Conservation (phyloP, 345 rosid genomes). For the Punica granatum region DNA sequence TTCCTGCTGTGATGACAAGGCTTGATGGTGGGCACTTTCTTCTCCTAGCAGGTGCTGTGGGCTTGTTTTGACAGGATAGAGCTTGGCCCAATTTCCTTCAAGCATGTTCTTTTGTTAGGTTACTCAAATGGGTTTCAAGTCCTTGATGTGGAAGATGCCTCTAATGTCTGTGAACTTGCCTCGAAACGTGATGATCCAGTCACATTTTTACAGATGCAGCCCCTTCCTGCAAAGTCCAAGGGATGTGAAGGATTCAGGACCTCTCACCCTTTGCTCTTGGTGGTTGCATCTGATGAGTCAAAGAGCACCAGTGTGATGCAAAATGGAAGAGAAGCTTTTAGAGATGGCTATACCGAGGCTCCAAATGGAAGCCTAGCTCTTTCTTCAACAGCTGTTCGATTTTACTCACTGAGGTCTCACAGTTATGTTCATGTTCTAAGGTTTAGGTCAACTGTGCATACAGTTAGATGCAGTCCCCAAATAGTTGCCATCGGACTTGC, state of each 20-base stretch:
- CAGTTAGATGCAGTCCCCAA: conserved; percentile 87
- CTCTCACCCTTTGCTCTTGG: conserved; percentile 88
- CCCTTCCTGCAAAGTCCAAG: conserved; percentile 61
- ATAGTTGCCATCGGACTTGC: conserved; percentile 86
- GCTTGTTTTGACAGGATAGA: conserved; percentile 75
- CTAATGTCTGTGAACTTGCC: conserved; percentile 65
- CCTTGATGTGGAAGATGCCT: conserved; percentile 77
- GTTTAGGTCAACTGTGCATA: conserved; percentile 83
- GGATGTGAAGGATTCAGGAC: conserved; percentile 70
- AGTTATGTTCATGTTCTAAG: conserved; percentile 83
- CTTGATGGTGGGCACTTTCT: conserved; percentile 1
- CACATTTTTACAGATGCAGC: conserved; percentile 83
- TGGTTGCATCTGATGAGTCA: conserved; percentile 81
- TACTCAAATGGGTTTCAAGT: conserved; percentile 94
- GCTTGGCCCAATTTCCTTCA: conserved; percentile 48
- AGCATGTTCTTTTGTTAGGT: conserved; percentile 73
- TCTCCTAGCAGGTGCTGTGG: conserved; percentile 69
- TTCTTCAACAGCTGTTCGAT: conserved; percentile 74
- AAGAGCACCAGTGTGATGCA: conserved; percentile 30
- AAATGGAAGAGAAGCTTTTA: conserved; percentile 56
- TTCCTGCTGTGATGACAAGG: not conserved
- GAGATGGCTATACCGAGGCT: conserved; percentile 50
- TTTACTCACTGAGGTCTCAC: conserved; percentile 83
- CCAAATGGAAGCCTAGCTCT: conserved; percentile 37
- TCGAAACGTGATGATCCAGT: conserved; percentile 85